These are phyloP conservation scores for Cucumis sativus DNA, from an alignment of 306 rosid genomes.

Conservation along the genomic window Cucumber_9930_V3 NC_026660.2:6891001-6891500, in stretches of 20 bases:
- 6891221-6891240: slow-evolving; percentile 54
- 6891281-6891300: background rate
- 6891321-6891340: background rate
- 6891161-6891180: slow-evolving; percentile 49
- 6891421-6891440: background rate
- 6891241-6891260: slow-evolving; percentile 65
- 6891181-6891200: slow-evolving; percentile 67
- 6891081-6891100: background rate
- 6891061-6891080: background rate
- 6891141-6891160: background rate
- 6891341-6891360: background rate
- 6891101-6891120: background rate
- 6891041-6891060: background rate
- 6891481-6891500: background rate
- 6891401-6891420: background rate
- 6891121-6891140: background rate
- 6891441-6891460: background rate
- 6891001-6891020: slow-evolving; percentile 8
- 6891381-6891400: background rate
- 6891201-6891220: slow-evolving; percentile 55
- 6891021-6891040: background rate
- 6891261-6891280: slow-evolving; percentile 4
- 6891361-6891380: background rate
- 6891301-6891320: background rate
- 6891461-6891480: background rate